These are phyloP conservation scores for Cladosporium colombiae DNA, from an alignment of 2,329 filamentous ascomycete species.

Conservation along the genomic window DNA sequence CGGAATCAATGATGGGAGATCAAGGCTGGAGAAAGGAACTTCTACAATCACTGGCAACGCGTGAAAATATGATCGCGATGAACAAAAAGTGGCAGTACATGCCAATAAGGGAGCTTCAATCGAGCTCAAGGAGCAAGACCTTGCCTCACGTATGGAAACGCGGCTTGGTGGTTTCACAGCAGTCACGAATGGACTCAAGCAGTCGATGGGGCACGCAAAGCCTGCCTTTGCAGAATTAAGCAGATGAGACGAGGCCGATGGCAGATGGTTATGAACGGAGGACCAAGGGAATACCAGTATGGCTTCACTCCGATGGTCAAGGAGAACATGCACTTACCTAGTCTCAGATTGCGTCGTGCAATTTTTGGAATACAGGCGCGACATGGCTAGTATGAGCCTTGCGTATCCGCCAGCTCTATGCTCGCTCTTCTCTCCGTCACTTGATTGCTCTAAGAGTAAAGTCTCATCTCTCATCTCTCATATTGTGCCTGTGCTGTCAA, in stretches of 20 bases:
- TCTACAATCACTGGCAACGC: background rate
- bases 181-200: background rate
- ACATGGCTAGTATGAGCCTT: background rate
- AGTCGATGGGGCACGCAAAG: background rate
- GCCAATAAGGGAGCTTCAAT: background rate
- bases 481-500: background rate
- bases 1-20: slow-evolving; percentile 53
- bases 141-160: background rate
- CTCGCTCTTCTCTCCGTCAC: background rate
- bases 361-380: background rate
- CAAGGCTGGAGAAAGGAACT: background rate
- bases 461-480: too few relatives aligned
- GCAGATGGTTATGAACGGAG: background rate
- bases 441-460: background rate
- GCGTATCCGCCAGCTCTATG: background rate
- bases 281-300: background rate
- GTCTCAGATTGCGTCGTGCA: background rate
- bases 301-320: background rate
- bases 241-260: background rate
- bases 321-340: background rate
- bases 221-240: background rate
- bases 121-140: background rate
- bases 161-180: background rate
- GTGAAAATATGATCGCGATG: background rate
- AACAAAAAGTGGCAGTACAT: background rate